Evolutionary conservation across 129 eudicot species (phyloP), one percentile per base, ranked within the genome.

Genomic region (Flaveria trinervia): DNA sequence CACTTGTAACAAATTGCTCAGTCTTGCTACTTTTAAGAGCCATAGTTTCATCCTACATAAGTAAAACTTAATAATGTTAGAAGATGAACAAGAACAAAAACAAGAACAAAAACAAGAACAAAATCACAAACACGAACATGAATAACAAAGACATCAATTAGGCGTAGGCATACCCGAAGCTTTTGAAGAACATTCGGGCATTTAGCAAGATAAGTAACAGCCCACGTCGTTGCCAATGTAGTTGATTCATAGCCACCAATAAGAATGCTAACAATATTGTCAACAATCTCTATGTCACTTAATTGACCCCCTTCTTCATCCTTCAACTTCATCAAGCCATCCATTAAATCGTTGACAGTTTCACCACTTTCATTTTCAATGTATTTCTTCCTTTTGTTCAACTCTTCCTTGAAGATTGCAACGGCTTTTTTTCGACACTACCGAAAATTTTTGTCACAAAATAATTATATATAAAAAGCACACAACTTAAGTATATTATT

Each of bases 151-250:
- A 22, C 0, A 69, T 22, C n/a, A 60, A 7, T 12, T 23, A 55
- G 30, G 51, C 17, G 15, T 23, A 65, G 26, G 57, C 71, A 12
- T 84, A 89, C 95, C 91, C 81, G 91, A 68, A 89, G 95, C 78
- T 83, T 86, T 39, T 86, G 65, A 74, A 89, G 89, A 78, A 87
- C 89, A 67, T 77, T 51, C 7, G 96, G 91, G 55, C 70, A 84
- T 65, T 84, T 87, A 22, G 96, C 96, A 46, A 89, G 88, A 44
- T 77, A 83, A 81, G 84, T 85, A 36, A 87, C 56, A 61, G 85
- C 87, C 92, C 89, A 89, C 82, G 73, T 87, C 4, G 87, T 76
- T 1, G 84, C 70, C 2, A 80, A 66, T 33, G 84, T 41, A 69
- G 84, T 89, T 39, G 92, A 60, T 43, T 68, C 75, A 62, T 84